Conservation (phyloP, 1,139 yeast species). For the Lodderomyces jiufengensis region DNA sequence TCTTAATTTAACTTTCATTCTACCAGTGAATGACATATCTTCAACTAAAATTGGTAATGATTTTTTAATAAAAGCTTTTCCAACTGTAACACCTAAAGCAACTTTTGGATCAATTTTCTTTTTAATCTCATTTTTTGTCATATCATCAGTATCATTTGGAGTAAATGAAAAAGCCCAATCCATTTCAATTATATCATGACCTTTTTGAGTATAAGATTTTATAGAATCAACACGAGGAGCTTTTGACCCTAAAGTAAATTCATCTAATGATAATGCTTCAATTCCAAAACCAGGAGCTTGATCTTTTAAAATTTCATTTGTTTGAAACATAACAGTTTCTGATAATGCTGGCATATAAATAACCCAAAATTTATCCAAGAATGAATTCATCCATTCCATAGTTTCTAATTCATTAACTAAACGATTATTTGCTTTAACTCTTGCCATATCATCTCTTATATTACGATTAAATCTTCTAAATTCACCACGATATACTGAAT, state of each 20-base stretch:
- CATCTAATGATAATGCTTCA: conserved; percentile 66
- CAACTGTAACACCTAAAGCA: conserved; percentile 72
- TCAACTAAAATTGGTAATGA: conserved; percentile 74
- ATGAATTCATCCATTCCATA: conserved; percentile 76
- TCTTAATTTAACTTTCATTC: conserved; percentile 62
- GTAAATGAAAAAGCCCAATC: conserved; percentile 80
- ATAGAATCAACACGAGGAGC: conserved; percentile 72
- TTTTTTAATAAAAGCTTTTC: conserved; percentile 73
- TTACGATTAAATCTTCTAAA: conserved; percentile 70
- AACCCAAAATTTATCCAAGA: conserved; percentile 78
- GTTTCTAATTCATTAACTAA: conserved; percentile 64
- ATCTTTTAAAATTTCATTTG: conserved; percentile 62
- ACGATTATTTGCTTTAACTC: conserved; percentile 56
- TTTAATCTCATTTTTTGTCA: conserved; percentile 71
- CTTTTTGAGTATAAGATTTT: conserved; percentile 66
- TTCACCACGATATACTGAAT: conserved; percentile 66
- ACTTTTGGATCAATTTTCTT: conserved; percentile 75
- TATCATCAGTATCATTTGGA: conserved; percentile 76
- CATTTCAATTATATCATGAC: conserved; percentile 68
- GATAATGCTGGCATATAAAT: conserved; percentile 82
- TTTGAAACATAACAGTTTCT: conserved; percentile 66
- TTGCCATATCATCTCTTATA: conserved; percentile 67
- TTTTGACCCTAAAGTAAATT: conserved; percentile 74
- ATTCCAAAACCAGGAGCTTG: conserved; percentile 82
- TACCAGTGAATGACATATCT: conserved; percentile 71